These are phyloP conservation scores for Aspergillus fumigatus DNA, from an alignment of 2,329 filamentous ascomycete genomes.

Conservation along the genomic window DNA sequence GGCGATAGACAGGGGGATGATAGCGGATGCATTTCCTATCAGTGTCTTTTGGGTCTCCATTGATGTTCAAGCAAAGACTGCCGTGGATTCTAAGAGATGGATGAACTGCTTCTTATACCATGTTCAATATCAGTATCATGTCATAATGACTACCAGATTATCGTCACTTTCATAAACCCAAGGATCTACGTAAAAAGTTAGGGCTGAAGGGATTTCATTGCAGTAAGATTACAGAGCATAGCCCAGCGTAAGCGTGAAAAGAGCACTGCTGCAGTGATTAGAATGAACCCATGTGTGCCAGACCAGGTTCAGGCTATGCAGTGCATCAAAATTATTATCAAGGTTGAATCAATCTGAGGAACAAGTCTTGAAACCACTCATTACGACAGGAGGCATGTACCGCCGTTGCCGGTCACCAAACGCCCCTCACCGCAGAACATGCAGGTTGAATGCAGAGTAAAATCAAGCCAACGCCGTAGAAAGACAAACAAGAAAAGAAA, in stretches of 20 bases:
- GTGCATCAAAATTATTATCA: conserved; percentile 3
- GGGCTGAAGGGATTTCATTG: neutral
- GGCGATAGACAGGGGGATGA: neutral
- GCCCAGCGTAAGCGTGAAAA: neutral
- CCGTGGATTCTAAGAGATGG: neutral
- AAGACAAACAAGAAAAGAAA: conserved; percentile 3
- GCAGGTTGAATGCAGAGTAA: conserved; percentile 21
- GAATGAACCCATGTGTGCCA: neutral
- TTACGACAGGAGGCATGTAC: conserved; percentile 9
- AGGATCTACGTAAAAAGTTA: neutral
- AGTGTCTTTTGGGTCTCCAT: neutral
- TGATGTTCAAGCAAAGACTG: neutral
- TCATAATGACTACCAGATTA: neutral
- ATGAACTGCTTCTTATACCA: neutral
- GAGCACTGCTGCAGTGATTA: neutral
- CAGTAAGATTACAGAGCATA: neutral
- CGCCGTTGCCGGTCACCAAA: conserved; percentile 13
- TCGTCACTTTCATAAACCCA: neutral
- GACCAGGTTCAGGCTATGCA: conserved; percentile 3
- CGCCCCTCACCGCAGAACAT: conserved; percentile 18
- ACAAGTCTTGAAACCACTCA: conserved; percentile 1
- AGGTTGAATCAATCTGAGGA: neutral
- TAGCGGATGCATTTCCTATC: neutral
- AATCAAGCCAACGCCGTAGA: conserved; percentile 7
- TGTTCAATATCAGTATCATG: neutral